Evolutionary conservation across 805 yeast genomes (phyloP), one percentile per base, ranked within the genome.

Genomic region (Debaryomyces maramus): DNA sequence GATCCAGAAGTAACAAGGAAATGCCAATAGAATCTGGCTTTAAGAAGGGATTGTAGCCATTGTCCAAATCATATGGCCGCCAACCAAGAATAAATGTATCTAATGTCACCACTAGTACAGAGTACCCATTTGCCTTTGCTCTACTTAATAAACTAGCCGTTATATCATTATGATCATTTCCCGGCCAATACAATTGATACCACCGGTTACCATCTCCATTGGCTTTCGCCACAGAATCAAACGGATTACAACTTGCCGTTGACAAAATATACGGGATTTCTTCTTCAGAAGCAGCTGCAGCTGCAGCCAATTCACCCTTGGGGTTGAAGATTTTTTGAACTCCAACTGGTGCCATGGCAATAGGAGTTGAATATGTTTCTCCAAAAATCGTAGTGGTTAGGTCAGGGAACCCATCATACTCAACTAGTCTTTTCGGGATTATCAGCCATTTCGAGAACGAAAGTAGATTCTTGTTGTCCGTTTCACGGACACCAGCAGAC

Each of bases 311-410:
- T 31, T 55, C 60, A 3, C 51, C 60, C 7, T 52, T 52, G 10
- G 45, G 43, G 39, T 55, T 48, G 20, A 46, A 53, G 15, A 53
- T 47, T 5, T 44, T 31, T 29, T 55, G 60, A 21, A 55, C 60
- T 1, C 60, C 60, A 15, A 55, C 39, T 7, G 60, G 60, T 5
- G 54, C 58, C 16, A 48, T 31, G 10, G 55, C 49, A 6, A 53
- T 39, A 18, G 60, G 60, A 14, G 45, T 40, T 26, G 48, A 43
- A 14, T 36, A 46, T 11, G 22, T 40, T 32, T 38, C 37, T 18
- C 58, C 58, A 32, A 61, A 40, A 78, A 28, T 11, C 13, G 9
- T 28, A 8, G 7, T 14, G 13, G 32, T n/a, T 7, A n/a, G 8
- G 13, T 28, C 13, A n/a, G 32, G 32, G 8, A 28, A 28, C 13